A percentile compares a stretch with the other conserved stretches of the same genome.
phyloP scores from a whole-genome alignment of 225 moss, liverwort and hornwort genomes.

The Takakia lepidozioides region DNA sequence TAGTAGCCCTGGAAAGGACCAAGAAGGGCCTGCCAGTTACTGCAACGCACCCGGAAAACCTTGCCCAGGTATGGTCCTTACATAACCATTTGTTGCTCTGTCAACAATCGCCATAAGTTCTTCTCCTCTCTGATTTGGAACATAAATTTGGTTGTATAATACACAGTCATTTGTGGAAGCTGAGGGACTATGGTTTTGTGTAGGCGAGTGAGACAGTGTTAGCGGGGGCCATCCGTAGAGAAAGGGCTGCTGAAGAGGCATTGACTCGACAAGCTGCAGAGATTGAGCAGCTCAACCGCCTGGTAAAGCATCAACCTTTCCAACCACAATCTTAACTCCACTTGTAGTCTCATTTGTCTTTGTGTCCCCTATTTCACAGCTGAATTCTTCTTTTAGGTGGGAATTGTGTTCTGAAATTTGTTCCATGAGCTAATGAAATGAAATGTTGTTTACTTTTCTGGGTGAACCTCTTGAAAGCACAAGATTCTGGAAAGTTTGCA shows the following conservation, averaged over 20 bases:
- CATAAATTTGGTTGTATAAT: not conserved
- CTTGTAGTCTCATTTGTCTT: not conserved
- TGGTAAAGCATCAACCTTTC: slow-evolving; percentile 28
- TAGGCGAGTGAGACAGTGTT: slow-evolving; percentile 50
- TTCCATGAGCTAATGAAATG: not conserved
- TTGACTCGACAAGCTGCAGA: slow-evolving; percentile 68
- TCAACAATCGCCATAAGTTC: slow-evolving; percentile 4
- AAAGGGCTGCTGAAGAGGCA: slow-evolving; percentile 56
- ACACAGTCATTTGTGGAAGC: not conserved
- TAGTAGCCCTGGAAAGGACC: slow-evolving; percentile 13
- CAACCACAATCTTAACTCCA: not conserved
- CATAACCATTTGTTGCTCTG: too few relatives aligned
- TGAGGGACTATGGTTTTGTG: slow-evolving; percentile 2
- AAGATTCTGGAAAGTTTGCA: too few relatives aligned
- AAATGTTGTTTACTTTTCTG: not conserved
- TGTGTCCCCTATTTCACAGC: not conserved
- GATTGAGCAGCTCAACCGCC: slow-evolving; percentile 70
- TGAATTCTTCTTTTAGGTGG: not conserved
- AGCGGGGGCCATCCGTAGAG: slow-evolving; percentile 67
- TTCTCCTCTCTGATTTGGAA: slow-evolving; percentile 7
- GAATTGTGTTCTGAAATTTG: not conserved
- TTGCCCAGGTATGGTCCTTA: too few relatives aligned
- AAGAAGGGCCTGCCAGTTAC: slow-evolving; percentile 24
- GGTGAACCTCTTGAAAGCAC: too few relatives aligned
- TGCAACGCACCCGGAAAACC: slow-evolving; percentile 3